phyloP scores from a whole-genome alignment of 345 rosid species.

The Anacardium occidentale region DNA sequence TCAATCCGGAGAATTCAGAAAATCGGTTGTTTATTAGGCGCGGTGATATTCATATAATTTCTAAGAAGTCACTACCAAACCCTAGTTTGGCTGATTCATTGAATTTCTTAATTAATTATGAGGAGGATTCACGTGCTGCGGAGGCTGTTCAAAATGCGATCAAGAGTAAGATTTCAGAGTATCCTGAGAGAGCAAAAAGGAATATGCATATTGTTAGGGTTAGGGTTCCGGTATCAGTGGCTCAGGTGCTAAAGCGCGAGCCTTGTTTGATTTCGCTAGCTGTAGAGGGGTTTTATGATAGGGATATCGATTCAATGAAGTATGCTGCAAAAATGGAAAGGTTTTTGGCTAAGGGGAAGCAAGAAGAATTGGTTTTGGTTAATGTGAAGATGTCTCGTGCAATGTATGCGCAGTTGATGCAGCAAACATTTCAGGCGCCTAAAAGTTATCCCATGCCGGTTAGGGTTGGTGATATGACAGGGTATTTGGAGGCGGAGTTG shows the following conservation, averaged over 20 bases:
- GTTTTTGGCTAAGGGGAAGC: conserved; percentile 52
- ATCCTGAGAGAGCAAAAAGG: conserved; percentile 61
- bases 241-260: conserved; percentile 60
- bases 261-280: conserved; percentile 73
- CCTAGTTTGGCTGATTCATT: conserved; percentile 54
- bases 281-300: conserved; percentile 86
- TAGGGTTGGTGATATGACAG: conserved; percentile 37
- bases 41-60: conserved; percentile 64
- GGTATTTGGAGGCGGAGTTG: conserved; percentile 68
- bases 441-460: conserved; percentile 75
- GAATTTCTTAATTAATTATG: conserved; percentile 42
- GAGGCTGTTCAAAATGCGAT: conserved; percentile 57
- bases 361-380: conserved; percentile 53
- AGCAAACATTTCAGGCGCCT: conserved; percentile 88
- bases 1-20: conserved; percentile 61
- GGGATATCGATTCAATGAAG: conserved; percentile 88
- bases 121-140: conserved; percentile 41
- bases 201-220: conserved; percentile 69
- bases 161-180: conserved; percentile 54
- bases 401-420: conserved; percentile 86
- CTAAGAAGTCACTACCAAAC: conserved; percentile 40
- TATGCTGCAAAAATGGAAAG: conserved; percentile 78
- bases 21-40: conserved; percentile 75
- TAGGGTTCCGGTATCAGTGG: conserved; percentile 72
- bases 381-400: conserved; percentile 71